phyloP scores from a whole-genome alignment of 305 asterid species.

The Fraxinus floribunda region DNA sequence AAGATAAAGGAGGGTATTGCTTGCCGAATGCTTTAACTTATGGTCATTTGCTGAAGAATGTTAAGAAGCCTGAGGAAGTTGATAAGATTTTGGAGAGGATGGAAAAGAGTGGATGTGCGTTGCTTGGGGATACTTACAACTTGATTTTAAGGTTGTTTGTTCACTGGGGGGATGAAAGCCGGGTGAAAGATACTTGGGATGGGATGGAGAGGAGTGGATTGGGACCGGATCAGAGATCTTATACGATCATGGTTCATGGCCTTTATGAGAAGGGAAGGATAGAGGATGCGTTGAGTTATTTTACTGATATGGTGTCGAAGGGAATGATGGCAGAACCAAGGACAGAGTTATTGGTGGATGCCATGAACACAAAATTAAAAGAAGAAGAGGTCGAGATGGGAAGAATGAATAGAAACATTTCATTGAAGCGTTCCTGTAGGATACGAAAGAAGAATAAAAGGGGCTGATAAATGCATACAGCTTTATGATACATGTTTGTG shows the following conservation, averaged over 20 bases:
- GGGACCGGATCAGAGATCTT: constrained; percentile 74
- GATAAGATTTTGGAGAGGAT: constrained; percentile 54
- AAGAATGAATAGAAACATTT: neutral
- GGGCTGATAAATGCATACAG: neutral
- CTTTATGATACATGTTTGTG: neutral
- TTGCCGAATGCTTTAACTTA: constrained; percentile 60
- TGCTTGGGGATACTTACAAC: constrained; percentile 53
- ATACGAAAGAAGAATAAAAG: constrained; percentile 18
- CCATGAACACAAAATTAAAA: constrained; percentile 41
- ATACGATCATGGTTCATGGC: constrained; percentile 65
- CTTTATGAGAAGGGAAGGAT: constrained; percentile 44
- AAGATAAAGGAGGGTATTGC: constrained; percentile 38
- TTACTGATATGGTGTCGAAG: constrained; percentile 55
- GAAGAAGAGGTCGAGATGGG: constrained; percentile 17
- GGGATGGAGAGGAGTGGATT: constrained; percentile 69
- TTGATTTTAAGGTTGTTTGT: constrained; percentile 65
- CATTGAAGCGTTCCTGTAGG: neutral
- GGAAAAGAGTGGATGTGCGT: constrained; percentile 44
- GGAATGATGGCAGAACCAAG: constrained; percentile 59
- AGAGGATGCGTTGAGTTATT: constrained; percentile 47
- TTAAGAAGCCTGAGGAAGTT: constrained; percentile 54
- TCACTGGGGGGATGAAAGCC: constrained; percentile 53
- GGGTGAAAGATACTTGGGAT: constrained; percentile 45
- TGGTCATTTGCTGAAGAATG: constrained; percentile 43
- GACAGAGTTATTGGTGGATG: constrained; percentile 60